Evolutionary conservation across 176 grass and related monocot genomes (phyloP).

Genomic region (Leersia perrieri): DNA sequence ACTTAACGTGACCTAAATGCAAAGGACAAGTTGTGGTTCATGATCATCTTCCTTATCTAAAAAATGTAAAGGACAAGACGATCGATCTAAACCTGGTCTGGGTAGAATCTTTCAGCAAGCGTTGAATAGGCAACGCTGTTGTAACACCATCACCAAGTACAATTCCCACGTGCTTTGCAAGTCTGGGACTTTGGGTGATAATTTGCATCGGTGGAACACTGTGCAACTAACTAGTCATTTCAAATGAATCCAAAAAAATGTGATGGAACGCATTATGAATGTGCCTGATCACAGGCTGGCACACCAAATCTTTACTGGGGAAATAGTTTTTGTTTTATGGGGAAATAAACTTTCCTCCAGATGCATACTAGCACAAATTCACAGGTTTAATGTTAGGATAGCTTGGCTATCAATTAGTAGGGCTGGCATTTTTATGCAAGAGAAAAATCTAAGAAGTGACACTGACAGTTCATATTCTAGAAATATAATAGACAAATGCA

Average conservation of each 20-base stretch:
- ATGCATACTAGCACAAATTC: not conserved
- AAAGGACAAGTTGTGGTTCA: not conserved
- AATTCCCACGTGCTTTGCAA: not conserved
- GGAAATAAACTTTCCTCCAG: not conserved
- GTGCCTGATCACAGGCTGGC: not conserved
- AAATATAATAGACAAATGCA: no score
- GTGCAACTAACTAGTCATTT: not conserved
- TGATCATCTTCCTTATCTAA: not conserved
- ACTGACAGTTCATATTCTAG: no score
- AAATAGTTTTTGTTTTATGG: no score
- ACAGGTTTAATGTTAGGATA: not conserved
- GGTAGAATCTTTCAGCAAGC: conserved; percentile 16
- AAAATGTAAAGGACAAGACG: not conserved
- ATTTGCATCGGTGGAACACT: not conserved
- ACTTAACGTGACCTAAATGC: not conserved
- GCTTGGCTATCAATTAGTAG: not conserved
- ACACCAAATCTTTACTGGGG: not conserved
- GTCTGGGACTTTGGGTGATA: not conserved
- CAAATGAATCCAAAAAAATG: no score
- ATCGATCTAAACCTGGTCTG: not conserved
- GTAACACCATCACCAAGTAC: not conserved
- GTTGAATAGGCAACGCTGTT: not conserved
- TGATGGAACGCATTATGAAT: not conserved
- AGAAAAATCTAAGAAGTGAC: no score
- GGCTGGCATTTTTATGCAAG: no score